These are phyloP conservation scores for Hyaloscypha variabilis DNA, from an alignment of 495 filamentous ascomycete species.

Conservation along the genomic window DNA sequence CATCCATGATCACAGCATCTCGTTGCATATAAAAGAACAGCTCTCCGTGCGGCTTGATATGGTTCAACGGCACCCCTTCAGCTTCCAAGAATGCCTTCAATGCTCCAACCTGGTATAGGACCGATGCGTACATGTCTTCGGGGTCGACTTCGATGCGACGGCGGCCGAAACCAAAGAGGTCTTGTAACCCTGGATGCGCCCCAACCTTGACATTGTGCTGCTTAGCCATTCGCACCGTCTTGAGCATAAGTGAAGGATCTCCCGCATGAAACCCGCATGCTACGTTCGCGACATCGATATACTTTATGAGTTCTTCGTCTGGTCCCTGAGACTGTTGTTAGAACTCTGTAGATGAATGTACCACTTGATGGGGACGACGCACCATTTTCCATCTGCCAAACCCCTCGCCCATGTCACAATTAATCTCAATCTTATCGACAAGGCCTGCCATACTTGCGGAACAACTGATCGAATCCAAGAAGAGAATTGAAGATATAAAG, in stretches of 20 bases:
- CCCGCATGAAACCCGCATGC: conserved; percentile 65
- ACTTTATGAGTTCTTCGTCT: conserved; percentile 58
- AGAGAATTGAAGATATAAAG: not conserved
- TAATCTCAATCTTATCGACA: conserved; percentile 25
- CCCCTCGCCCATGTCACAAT: conserved; percentile 38
- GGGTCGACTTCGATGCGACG: conserved; percentile 56
- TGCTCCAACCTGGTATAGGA: conserved; percentile 62
- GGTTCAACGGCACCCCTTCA: conserved; percentile 55
- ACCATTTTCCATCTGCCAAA: conserved; percentile 37
- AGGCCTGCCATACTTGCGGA: conserved; percentile 7
- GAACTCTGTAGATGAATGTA: not conserved
- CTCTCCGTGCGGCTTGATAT: conserved; percentile 63
- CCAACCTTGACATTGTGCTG: conserved; percentile 54
- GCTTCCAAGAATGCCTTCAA: conserved; percentile 57
- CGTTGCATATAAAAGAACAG: conserved; percentile 60
- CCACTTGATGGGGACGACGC: not conserved
- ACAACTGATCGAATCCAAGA: not conserved
- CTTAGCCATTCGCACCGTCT: conserved; percentile 59
- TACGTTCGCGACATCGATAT: conserved; percentile 64
- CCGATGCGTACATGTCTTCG: conserved; percentile 58
- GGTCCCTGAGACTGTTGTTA: conserved; percentile 38
- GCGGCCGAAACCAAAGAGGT: conserved; percentile 62
- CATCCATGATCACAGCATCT: conserved; percentile 46
- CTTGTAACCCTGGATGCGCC: conserved; percentile 63
- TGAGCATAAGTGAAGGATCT: conserved; percentile 61